These are phyloP conservation scores for Globisporangium cylindrosporum DNA, from an alignment of 352 stramenopile genomes.

Conservation along the genomic window DNA sequence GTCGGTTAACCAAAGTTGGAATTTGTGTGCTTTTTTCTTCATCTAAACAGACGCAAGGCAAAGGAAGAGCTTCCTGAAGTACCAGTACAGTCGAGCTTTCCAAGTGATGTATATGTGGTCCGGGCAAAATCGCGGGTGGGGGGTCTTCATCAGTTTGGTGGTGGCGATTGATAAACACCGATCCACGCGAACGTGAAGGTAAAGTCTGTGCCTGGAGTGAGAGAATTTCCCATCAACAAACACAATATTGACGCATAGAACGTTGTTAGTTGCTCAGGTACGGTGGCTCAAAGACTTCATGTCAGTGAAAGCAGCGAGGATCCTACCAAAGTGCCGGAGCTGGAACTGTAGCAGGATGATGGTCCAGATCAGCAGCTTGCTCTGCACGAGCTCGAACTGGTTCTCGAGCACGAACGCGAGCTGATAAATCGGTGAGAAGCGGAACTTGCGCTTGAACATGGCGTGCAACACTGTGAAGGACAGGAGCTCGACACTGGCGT, in stretches of 20 bases:
- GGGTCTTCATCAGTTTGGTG: neutral
- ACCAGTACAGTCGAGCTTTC: no score
- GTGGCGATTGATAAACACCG: neutral
- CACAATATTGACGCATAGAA: no score
- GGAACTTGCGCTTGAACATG: constrained; percentile 12
- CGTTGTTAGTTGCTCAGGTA: no score
- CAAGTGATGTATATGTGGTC: no score
- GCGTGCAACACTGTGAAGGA: neutral
- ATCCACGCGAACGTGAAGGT: neutral
- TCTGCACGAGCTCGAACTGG: constrained; percentile 9
- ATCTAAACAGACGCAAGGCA: no score
- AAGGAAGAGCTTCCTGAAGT: no score
- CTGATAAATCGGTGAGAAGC: constrained; percentile 11
- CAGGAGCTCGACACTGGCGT: neutral
- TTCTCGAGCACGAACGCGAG: constrained; percentile 12
- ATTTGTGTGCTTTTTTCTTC: no score
- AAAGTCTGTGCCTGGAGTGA: neutral
- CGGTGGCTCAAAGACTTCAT: no score
- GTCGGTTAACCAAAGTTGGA: no score
- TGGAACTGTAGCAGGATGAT: constrained; percentile 8
- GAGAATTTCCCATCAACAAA: neutral
- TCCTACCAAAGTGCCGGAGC: constrained; percentile 2
- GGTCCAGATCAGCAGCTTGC: constrained; percentile 11
- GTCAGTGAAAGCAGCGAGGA: no score
- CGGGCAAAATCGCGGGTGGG: no score